Evolutionary conservation across 2,329 filamentous ascomycete genomes (phyloP).

Genomic region (Pyrenophora seminiperda): DNA sequence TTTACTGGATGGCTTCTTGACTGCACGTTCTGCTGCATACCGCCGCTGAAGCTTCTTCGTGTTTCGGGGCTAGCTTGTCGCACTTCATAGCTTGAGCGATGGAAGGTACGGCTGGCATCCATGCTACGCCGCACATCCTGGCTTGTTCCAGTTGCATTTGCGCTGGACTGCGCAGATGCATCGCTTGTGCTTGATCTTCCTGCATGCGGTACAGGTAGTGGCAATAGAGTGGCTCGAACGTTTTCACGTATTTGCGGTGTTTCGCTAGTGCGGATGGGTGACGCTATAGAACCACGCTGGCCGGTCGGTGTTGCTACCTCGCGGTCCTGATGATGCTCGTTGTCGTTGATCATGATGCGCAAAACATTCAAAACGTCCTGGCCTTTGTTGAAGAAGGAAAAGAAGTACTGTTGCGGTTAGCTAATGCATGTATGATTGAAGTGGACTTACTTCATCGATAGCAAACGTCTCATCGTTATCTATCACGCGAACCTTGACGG

Average conservation of each 20-base stretch:
- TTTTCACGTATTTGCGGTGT: slow-evolving; percentile 43
- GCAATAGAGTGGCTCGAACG: slow-evolving; percentile 54
- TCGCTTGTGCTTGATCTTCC: slow-evolving; percentile 49
- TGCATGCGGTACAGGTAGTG: slow-evolving; percentile 43
- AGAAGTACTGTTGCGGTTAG: slow-evolving; percentile 73
- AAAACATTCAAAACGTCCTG: slow-evolving; percentile 82
- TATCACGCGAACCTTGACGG: slow-evolving; percentile 89
- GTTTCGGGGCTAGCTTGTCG: slow-evolving; percentile 41
- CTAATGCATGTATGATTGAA: background rate
- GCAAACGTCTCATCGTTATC: slow-evolving; percentile 94
- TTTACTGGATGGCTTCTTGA: slow-evolving; percentile 58
- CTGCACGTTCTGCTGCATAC: slow-evolving; percentile 58
- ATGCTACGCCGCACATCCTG: slow-evolving; percentile 48
- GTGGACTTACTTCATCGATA: slow-evolving; percentile 76
- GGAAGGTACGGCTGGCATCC: slow-evolving; percentile 60
- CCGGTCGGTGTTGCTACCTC: slow-evolving; percentile 22
- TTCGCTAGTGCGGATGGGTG: slow-evolving; percentile 28
- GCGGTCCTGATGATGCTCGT: slow-evolving; percentile 50
- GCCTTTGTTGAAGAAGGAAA: slow-evolving; percentile 89
- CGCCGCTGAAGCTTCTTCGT: slow-evolving; percentile 67
- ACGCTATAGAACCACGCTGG: slow-evolving; percentile 14
- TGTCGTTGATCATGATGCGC: slow-evolving; percentile 71
- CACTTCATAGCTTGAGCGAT: slow-evolving; percentile 37
- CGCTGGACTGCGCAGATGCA: slow-evolving; percentile 51
- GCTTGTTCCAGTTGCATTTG: slow-evolving; percentile 44